Base-by-base conservation (phyloP, 352 stramenopile genomes). In the Elongisporangium prolatum region DNA sequence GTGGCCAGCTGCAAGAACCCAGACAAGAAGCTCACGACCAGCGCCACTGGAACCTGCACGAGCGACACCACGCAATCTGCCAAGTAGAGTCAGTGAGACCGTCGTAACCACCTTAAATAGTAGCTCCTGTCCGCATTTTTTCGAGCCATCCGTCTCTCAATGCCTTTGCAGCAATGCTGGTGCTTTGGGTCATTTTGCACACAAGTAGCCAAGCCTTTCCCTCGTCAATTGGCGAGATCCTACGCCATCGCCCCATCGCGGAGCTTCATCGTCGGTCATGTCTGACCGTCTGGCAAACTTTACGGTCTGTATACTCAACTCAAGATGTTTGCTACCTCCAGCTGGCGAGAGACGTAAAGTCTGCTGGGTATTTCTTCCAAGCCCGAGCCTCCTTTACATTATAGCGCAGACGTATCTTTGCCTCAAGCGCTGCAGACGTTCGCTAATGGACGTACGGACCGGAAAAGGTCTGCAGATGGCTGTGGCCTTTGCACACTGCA, bases 1-100 rank as follows among this genome's bases (percentile, higher is more conserved):
- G 50, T 52, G 14, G 57, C 49, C 25, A 22, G 52, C 1, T 61
- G 52, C 54, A 52, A 60, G 21, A 9, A 56, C 34, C 51, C 21
- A 40, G 28, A 5, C 5, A 13, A 40, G 8, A 40, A 40, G 28
- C 28, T 40, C 28, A 40, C 28, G 28, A 40, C 28, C 28, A 40
- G 28, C 14, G 28, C 28, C 8, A 14, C 28, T 13, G 28, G 28
- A 40, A 9, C 28, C 28, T 40, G 28, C 28, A 40, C 25, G 4
- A 34, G 28, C 9, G 28, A 40, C 28, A 40, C 28, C 28, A 40
- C 9, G 28, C 28, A 40, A 40, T 40, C 28, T 1, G 28, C 28
- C 28, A 8, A 40, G 28, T 40, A 40, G 28, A 40, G 28, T 40
- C 28, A 40, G 28, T 40, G 9, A 14, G 28, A 34, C n/a, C n/a